phyloP scores from a whole-genome alignment of 352 stramenopile species.

The Pythium volutum region DNA sequence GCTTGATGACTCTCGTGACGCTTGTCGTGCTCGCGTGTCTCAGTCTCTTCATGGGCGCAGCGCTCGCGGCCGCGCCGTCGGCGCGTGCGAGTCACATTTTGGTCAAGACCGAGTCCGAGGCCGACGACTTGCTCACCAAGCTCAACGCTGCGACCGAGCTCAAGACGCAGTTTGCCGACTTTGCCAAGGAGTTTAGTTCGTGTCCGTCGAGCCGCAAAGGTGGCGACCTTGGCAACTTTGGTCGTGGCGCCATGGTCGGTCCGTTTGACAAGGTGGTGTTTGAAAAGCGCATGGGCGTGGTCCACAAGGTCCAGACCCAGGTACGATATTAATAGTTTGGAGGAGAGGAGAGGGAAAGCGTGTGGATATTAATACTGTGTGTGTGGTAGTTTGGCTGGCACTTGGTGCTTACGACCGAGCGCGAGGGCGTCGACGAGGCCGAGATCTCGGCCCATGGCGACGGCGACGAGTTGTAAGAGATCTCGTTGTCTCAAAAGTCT shows the following conservation, averaged over 20 bases:
- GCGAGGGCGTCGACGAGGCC: slow-evolving; percentile 42
- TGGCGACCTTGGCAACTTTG: slow-evolving; percentile 64
- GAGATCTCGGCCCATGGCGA: slow-evolving; percentile 27
- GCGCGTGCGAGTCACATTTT: slow-evolving; percentile 79
- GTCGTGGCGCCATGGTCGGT: slow-evolving; percentile 65
- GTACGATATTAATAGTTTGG: slow-evolving; percentile 23
- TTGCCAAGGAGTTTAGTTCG: slow-evolving; percentile 64
- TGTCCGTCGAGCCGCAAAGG: slow-evolving; percentile 63
- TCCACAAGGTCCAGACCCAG: slow-evolving; percentile 80
- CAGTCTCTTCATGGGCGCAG: slow-evolving; percentile 31
- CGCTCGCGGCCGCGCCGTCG: slow-evolving; percentile 32
- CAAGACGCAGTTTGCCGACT: slow-evolving; percentile 41
- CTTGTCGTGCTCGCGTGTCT: slow-evolving; percentile 30
- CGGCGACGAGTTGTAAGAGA: slow-evolving; percentile 5
- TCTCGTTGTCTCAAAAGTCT: background rate
- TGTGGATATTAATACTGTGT: background rate
- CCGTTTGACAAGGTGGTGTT: slow-evolving; percentile 83
- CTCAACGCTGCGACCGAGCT: slow-evolving; percentile 48
- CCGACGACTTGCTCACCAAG: slow-evolving; percentile 48
- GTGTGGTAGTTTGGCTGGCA: slow-evolving; percentile 72
- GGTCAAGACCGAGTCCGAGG: slow-evolving; percentile 54
- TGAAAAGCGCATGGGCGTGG: slow-evolving; percentile 50
- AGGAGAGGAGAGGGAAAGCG: too few relatives aligned
- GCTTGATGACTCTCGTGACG: slow-evolving; percentile 22
- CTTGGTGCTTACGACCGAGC: slow-evolving; percentile 69